Evolutionary conservation across 129 eudicot genomes (phyloP).

Genomic region (sunflower (Helianthus annuus)): HanXRQr2.0-SUNRISE NC_035433.2:101397701-101398200

Average conservation of each 20-base stretch:
- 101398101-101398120: background rate
- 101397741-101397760: background rate
- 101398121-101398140: background rate
- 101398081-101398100: background rate
- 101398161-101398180: slow-evolving; percentile 5
- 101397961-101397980: too few species aligned
- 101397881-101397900: too few species aligned
- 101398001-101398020: background rate
- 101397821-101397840: too few species aligned
- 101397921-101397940: too few species aligned
- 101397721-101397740: slow-evolving; percentile 9
- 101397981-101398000: background rate
- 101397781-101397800: background rate
- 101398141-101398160: background rate
- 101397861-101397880: too few species aligned
- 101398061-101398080: background rate
- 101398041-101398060: background rate
- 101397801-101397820: too few species aligned
- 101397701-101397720: slow-evolving; percentile 7
- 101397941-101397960: too few species aligned
- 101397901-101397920: too few species aligned
- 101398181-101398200: background rate
- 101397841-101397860: too few species aligned
- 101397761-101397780: slow-evolving; percentile 1
- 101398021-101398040: background rate